A percentile compares a stretch with the other conserved stretches of the same genome.
phyloP scores from a whole-genome alignment of 2,329 filamentous ascomycete genomes.

The Sporothrix luriei region DNA sequence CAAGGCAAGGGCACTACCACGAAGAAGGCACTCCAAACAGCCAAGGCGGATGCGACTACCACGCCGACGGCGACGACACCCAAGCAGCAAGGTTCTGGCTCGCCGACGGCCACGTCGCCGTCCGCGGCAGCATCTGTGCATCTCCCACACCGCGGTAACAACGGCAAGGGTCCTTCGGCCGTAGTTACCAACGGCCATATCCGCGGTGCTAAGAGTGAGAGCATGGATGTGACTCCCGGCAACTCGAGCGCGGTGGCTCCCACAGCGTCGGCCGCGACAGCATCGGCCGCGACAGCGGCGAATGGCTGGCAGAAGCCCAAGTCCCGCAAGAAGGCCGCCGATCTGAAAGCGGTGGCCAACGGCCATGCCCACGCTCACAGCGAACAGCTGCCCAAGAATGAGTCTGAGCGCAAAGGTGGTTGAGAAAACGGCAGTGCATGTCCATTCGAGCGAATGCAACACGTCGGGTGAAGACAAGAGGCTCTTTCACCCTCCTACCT shows the following conservation, averaged over 20 bases:
- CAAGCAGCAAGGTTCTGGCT: conserved; percentile 40
- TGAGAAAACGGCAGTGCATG: conserved; percentile 44
- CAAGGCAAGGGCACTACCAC: conserved; percentile 31
- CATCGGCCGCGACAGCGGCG: conserved; percentile 26
- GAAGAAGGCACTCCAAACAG: conserved; percentile 32
- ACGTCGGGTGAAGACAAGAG: too few species aligned
- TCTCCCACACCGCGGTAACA: conserved; percentile 39
- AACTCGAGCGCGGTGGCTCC: not conserved
- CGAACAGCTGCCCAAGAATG: conserved; percentile 61
- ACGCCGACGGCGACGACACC: conserved; percentile 36
- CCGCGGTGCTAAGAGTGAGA: conserved; percentile 45
- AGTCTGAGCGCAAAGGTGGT: conserved; percentile 65
- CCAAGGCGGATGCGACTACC: conserved; percentile 29
- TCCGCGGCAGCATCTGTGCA: conserved; percentile 41
- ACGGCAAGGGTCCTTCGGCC: conserved; percentile 40
- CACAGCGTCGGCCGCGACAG: not conserved
- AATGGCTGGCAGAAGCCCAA: conserved; percentile 64
- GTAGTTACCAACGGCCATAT: conserved; percentile 52
- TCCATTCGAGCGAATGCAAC: too few species aligned
- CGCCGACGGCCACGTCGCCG: not conserved
- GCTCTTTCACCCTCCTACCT: not conserved
- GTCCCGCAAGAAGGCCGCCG: conserved; percentile 54
- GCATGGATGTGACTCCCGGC: conserved; percentile 40
- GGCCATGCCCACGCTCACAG: conserved; percentile 45
- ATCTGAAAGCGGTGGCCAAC: conserved; percentile 52